These are phyloP conservation scores for Jackrogersella minutella DNA, from an alignment of 495 filamentous ascomycete genomes.

Conservation along the genomic window DNA sequence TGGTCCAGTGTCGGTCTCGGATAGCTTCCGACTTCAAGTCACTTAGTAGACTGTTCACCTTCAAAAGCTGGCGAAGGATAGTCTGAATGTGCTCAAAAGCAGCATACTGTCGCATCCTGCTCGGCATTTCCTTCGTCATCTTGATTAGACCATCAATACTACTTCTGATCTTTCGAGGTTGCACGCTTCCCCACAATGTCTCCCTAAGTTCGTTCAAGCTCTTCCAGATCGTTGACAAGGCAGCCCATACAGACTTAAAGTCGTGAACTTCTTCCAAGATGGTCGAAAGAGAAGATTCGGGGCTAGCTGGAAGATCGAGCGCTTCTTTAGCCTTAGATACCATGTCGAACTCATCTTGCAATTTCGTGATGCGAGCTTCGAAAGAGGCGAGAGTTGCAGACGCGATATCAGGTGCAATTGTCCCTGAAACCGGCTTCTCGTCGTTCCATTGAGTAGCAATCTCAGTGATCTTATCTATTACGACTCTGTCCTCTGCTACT, in stretches of 20 bases:
- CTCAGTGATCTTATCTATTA: slow-evolving; percentile 84
- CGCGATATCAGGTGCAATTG: slow-evolving; percentile 85
- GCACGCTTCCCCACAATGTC: slow-evolving; percentile 88
- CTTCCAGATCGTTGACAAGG: slow-evolving; percentile 94
- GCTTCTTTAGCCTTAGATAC: slow-evolving; percentile 96
- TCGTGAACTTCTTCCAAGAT: slow-evolving; percentile 97
- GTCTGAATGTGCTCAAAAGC: slow-evolving; percentile 98
- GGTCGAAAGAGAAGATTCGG: slow-evolving; percentile 76
- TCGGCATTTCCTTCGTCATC: slow-evolving; percentile 99
- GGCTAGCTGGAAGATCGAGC: slow-evolving; percentile 80
- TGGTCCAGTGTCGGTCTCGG: slow-evolving; percentile 93
- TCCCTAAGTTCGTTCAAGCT: slow-evolving; percentile 93
- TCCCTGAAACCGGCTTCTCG: slow-evolving; percentile 95
- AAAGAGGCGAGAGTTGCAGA: slow-evolving; percentile 80
- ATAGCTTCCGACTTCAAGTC: slow-evolving; percentile 98
- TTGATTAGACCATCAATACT: slow-evolving; percentile 91
- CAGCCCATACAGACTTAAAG: slow-evolving; percentile 98
- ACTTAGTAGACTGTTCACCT: slow-evolving; percentile 84
- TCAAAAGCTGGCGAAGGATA: slow-evolving; percentile 84
- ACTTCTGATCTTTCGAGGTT: slow-evolving; percentile 87
- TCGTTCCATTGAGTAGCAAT: slow-evolving; percentile 88
- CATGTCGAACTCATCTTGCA: slow-evolving; percentile 90
- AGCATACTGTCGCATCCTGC: slow-evolving; percentile 97
- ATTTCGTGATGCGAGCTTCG: slow-evolving; percentile 77
- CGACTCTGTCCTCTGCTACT: slow-evolving; percentile 87